Conservation (phyloP, 169 alveolate genomes). For the Cryptosporidium viatorum region DNA sequence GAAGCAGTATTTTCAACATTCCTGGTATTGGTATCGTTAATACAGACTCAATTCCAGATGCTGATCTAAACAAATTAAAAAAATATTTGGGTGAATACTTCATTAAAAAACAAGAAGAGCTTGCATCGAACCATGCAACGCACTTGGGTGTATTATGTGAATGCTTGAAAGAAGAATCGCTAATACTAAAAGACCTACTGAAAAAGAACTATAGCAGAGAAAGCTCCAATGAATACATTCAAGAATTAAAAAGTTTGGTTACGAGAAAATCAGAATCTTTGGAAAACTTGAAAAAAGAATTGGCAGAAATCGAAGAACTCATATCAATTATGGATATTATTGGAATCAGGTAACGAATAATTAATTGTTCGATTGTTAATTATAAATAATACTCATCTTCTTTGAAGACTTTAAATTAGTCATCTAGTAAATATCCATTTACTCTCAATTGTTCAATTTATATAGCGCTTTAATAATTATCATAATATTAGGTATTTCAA, state of each 20-base stretch:
- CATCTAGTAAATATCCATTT: background rate
- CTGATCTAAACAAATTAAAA: conserved; percentile 30
- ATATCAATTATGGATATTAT: conserved; percentile 27
- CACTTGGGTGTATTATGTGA: conserved; percentile 65
- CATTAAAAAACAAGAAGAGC: conserved; percentile 58
- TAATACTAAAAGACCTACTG: conserved; percentile 35
- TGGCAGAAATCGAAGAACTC: conserved; percentile 57
- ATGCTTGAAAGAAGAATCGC: conserved; percentile 64
- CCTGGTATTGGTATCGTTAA: conserved; percentile 73
- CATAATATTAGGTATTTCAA: background rate
- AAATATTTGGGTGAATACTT: conserved; percentile 50
- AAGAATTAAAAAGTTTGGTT: conserved; percentile 32
- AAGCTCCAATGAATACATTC: conserved; percentile 32
- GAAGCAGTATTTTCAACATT: conserved; percentile 46
- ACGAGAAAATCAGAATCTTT: conserved; percentile 51
- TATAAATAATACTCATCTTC: background rate
- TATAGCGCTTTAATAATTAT: background rate
- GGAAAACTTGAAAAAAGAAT: conserved; percentile 20
- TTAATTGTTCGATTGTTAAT: background rate
- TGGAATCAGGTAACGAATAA: background rate
- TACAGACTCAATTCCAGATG: conserved; percentile 28
- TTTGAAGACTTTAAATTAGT: background rate
- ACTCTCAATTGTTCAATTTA: background rate
- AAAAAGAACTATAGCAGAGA: conserved; percentile 32
- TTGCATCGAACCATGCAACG: conserved; percentile 63